A percentile compares a stretch with the other conserved stretches of the same genome.
phyloP scores from a whole-genome alignment of 768 basidiomycete genomes.

The Boletus fagicola region DNA sequence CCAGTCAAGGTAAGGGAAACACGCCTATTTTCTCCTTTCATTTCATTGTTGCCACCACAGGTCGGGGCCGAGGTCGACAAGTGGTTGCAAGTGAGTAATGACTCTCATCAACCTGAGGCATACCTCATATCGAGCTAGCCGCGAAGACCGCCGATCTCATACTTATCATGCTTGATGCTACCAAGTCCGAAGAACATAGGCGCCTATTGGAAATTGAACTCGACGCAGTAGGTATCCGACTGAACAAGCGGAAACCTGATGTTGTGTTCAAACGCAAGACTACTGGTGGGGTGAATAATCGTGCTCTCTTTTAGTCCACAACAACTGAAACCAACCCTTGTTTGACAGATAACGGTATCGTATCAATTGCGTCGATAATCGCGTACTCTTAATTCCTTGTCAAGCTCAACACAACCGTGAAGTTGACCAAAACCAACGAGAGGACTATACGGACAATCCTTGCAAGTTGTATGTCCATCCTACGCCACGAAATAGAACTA shows the following conservation, averaged over 20 bases:
- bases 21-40: not conserved
- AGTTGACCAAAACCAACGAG: constrained; percentile 92
- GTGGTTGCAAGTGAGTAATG: constrained; percentile 76
- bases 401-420: constrained; percentile 86
- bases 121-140: constrained; percentile 38
- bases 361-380: not conserved
- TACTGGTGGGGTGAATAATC: constrained; percentile 76
- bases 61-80: constrained; percentile 90
- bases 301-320: not conserved
- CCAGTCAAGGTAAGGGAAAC: constrained; percentile 59
- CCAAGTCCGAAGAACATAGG: constrained; percentile 90
- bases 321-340: not conserved
- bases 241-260: constrained; percentile 90
- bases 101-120: not conserved
- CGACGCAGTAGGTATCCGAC: constrained; percentile 93
- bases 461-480: constrained; percentile 64
- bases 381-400: not conserved
- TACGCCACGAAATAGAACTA: not conserved
- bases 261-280: constrained; percentile 93
- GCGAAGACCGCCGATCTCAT: constrained; percentile 94
- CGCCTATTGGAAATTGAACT: constrained; percentile 87
- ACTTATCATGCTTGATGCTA: constrained; percentile 89
- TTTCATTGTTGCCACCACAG: constrained; percentile 28
- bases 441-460: constrained; percentile 92
- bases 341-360: constrained; percentile 63